phyloP scores from a whole-genome alignment of 202 grass and related monocot genomes.

The Schoenoplectus triqueter region DNA sequence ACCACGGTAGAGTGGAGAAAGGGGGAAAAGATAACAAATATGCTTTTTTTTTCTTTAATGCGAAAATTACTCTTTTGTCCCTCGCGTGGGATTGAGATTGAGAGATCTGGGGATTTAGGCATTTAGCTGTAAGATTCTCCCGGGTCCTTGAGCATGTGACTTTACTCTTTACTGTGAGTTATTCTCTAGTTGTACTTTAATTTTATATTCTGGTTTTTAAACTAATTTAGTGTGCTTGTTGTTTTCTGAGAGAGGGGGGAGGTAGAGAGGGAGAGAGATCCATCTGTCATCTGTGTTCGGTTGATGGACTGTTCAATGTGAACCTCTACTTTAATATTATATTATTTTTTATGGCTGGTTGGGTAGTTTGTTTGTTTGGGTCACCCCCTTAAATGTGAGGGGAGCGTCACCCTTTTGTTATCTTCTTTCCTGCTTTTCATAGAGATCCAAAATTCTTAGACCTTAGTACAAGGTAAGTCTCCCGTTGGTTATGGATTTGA shows the following conservation, averaged over 20 bases:
- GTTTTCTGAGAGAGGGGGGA: conserved; percentile 12
- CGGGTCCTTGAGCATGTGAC: conserved; percentile 33
- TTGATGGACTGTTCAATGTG: conserved; percentile 15
- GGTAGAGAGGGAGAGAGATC: conserved; percentile 35
- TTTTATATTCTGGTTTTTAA: conserved; percentile 21
- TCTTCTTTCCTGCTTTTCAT: conserved; percentile 30
- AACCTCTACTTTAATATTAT: conserved; percentile 35
- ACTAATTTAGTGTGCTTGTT: conserved; percentile 27
- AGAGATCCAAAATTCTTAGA: conserved; percentile 34
- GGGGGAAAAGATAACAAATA: background rate
- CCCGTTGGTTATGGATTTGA: conserved; percentile 12
- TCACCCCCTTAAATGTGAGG: conserved; percentile 21
- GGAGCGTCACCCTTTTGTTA: conserved; percentile 35
- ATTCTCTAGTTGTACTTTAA: conserved; percentile 26
- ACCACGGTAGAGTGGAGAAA: background rate
- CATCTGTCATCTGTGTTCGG: conserved; percentile 26
- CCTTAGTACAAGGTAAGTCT: conserved; percentile 35
- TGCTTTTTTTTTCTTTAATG: conserved; percentile 24
- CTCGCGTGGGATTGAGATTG: conserved; percentile 31
- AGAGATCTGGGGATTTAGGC: conserved; percentile 19
- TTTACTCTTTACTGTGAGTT: conserved; percentile 35
- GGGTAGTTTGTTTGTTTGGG: conserved; percentile 30
- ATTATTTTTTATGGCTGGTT: background rate
- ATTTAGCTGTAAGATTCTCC: conserved; percentile 33
- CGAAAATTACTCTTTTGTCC: conserved; percentile 27